These are phyloP conservation scores for Cystofilobasidium macerans DNA, from an alignment of 768 basidiomycete species.

Conservation along the genomic window DNA sequence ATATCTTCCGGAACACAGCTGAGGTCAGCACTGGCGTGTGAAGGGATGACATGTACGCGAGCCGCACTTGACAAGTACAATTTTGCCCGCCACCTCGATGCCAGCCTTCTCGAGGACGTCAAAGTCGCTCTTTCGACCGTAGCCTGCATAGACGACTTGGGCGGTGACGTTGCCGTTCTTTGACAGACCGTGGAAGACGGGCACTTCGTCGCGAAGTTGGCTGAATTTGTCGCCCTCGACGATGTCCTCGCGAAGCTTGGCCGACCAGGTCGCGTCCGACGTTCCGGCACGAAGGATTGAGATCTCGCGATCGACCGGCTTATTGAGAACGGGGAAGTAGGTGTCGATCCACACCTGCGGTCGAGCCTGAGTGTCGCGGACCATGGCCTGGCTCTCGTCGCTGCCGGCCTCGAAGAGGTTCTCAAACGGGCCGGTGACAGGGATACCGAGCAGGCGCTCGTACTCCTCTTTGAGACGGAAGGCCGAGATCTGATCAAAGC, in stretches of 20 bases:
- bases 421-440: slow-evolving; percentile 22
- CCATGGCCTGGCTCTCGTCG: slow-evolving; percentile 9
- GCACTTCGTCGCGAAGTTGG: slow-evolving; percentile 54
- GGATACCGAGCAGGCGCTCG: slow-evolving; percentile 17
- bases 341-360: slow-evolving; percentile 24
- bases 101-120: slow-evolving; percentile 56
- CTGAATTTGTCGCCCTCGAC: slow-evolving; percentile 66
- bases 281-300: slow-evolving; percentile 42
- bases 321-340: slow-evolving; percentile 82
- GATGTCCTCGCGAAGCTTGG: slow-evolving; percentile 62
- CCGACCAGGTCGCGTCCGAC: slow-evolving; percentile 36
- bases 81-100: slow-evolving; percentile 60
- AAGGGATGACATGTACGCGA: background rate
- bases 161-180: slow-evolving; percentile 56
- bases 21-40: background rate
- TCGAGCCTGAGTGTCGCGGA: background rate
- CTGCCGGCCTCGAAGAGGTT: slow-evolving; percentile 25
- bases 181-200: slow-evolving; percentile 67
- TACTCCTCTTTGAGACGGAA: slow-evolving; percentile 21
- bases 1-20: slow-evolving; percentile 13
- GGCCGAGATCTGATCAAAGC: slow-evolving; percentile 19
- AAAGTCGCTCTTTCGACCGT: slow-evolving; percentile 64
- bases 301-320: slow-evolving; percentile 51
- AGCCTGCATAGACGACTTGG: slow-evolving; percentile 58
- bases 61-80: slow-evolving; percentile 53